Percentiles rank a stretch among this genome's conserved stretches.
phyloP scores from a whole-genome alignment of 768 basidiomycete species.

The Auriculariales sp. region DNA sequence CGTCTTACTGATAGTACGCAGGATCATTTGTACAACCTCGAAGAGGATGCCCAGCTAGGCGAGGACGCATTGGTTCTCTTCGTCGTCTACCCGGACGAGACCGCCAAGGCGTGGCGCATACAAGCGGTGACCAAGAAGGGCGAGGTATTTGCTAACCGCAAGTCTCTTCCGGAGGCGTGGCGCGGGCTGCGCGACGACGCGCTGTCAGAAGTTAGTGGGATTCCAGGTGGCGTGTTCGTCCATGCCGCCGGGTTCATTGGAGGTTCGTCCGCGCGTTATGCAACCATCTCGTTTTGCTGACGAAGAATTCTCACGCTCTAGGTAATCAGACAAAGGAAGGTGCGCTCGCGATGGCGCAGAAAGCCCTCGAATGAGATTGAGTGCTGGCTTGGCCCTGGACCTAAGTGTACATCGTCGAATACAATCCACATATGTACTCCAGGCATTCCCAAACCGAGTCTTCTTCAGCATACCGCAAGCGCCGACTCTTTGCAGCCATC shows the following conservation, averaged over 20 bases:
- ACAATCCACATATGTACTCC: neutral
- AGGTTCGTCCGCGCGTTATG: conserved; percentile 43
- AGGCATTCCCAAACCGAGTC: neutral
- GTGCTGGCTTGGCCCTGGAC: neutral
- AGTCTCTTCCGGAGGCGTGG: conserved; percentile 83
- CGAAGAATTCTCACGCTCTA: conserved; percentile 16
- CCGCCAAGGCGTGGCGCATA: conserved; percentile 64
- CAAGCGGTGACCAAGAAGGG: conserved; percentile 78
- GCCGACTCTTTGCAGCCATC: too few species aligned
- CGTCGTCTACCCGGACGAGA: conserved; percentile 81
- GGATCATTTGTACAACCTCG: conserved; percentile 88
- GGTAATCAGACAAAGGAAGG: conserved; percentile 87
- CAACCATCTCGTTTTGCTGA: conserved; percentile 2
- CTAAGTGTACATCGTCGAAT: neutral
- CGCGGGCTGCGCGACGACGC: conserved; percentile 79
- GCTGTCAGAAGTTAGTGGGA: conserved; percentile 55
- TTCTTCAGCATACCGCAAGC: neutral
- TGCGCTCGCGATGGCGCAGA: conserved; percentile 61
- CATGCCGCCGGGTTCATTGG: conserved; percentile 97
- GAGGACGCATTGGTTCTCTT: conserved; percentile 52
- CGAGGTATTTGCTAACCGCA: conserved; percentile 81
- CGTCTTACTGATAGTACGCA: conserved; percentile 17
- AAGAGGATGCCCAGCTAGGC: conserved; percentile 36
- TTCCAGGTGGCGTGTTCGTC: conserved; percentile 78
- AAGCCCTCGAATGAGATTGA: conserved; percentile 28